Evolutionary conservation across 1,284 basidiomycete genomes (phyloP).

Genomic region (Ganoderma resinaceum): DNA sequence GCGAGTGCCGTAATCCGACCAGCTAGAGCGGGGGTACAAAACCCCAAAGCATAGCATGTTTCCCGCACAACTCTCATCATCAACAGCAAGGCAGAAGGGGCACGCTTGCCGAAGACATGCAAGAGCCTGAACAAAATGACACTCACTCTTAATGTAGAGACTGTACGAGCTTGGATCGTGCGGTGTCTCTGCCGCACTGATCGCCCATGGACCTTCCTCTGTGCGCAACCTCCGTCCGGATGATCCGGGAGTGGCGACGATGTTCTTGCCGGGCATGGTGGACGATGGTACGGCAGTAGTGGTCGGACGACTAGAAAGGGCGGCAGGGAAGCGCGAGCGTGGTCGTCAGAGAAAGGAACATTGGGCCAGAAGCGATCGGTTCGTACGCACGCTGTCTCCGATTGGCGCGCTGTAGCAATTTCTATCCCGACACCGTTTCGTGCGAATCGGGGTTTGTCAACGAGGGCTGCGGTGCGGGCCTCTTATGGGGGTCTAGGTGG

Average conservation of each 20-base stretch:
- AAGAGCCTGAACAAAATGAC: conserved; percentile 23
- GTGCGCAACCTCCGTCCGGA: conserved; percentile 39
- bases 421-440: conserved; percentile 37
- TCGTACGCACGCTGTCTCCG: conserved; percentile 31
- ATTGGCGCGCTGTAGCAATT: conserved; percentile 34
- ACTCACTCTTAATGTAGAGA: conserved; percentile 58
- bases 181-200: conserved; percentile 58
- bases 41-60: background rate
- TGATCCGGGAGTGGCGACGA: conserved; percentile 44
- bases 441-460: conserved; percentile 19
- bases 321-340: conserved; percentile 19
- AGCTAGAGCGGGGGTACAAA: background rate
- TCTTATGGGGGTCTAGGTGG: conserved; percentile 17
- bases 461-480: conserved; percentile 30
- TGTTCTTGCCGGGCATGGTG: conserved; percentile 44
- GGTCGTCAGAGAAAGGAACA: conserved; percentile 45
- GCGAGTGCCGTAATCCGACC: background rate
- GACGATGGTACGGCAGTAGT: conserved; percentile 39
- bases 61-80: background rate
- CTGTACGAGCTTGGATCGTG: conserved; percentile 48
- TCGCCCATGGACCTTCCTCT: conserved; percentile 58
- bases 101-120: background rate
- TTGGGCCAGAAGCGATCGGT: conserved; percentile 42
- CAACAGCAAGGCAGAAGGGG: background rate
- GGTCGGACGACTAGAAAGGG: conserved; percentile 10